These are phyloP conservation scores for Corrigiola litoralis DNA, from an alignment of 179 eudicot genomes.

Conservation along the genomic window DNA sequence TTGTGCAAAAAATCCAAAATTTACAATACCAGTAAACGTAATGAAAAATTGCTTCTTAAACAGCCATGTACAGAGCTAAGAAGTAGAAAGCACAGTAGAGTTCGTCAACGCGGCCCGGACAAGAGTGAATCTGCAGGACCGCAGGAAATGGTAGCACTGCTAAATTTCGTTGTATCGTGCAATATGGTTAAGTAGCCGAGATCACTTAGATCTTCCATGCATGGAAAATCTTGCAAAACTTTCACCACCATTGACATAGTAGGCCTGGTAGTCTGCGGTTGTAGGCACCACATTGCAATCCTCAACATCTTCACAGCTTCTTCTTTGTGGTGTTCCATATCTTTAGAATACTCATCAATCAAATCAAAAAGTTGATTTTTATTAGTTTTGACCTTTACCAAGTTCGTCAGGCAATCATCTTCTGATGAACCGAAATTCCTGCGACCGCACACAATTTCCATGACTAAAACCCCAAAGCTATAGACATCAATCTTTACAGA, in stretches of 20 bases:
- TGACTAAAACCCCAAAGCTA: slow-evolving; percentile 9
- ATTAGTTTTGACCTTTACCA: slow-evolving; percentile 7
- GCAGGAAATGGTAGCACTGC: too few relatives aligned
- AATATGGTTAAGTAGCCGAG: slow-evolving; percentile 11
- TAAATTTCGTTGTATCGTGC: background rate
- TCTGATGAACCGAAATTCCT: background rate
- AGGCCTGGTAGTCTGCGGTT: slow-evolving; percentile 13
- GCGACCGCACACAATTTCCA: slow-evolving; percentile 9
- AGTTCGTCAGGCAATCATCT: slow-evolving; percentile 3
- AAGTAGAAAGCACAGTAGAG: too few relatives aligned
- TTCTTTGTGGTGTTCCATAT: background rate
- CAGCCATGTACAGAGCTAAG: too few relatives aligned
- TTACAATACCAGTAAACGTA: too few relatives aligned
- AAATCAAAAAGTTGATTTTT: background rate
- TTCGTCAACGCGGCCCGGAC: too few relatives aligned
- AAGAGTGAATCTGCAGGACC: too few relatives aligned
- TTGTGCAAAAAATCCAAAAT: too few relatives aligned
- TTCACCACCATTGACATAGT: slow-evolving; percentile 13
- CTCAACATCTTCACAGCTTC: slow-evolving; percentile 8
- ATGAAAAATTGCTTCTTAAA: too few relatives aligned
- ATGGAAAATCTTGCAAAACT: slow-evolving; percentile 13
- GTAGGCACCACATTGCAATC: slow-evolving; percentile 14
- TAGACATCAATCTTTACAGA: slow-evolving; percentile 5
- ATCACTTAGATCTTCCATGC: slow-evolving; percentile 9
- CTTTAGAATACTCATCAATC: background rate